phyloP scores from a whole-genome alignment of 768 basidiomycete genomes.

The Hygrophorus russula region DNA sequence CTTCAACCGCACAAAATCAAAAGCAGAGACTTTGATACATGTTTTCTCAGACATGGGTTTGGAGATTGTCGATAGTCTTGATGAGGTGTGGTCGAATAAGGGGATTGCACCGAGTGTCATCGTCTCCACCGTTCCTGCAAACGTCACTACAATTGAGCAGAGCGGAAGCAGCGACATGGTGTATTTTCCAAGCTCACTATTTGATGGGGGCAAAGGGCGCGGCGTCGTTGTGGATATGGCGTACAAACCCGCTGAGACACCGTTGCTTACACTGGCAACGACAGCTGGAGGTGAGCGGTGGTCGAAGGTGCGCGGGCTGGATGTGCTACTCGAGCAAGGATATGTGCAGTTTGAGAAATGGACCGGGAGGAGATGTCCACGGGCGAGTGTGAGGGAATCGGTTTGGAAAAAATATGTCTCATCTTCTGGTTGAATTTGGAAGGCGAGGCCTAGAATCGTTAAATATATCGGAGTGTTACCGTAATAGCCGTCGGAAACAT shows the following conservation, averaged over 20 bases:
- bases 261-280: conserved; percentile 62
- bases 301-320: conserved; percentile 67
- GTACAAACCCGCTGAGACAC: conserved; percentile 81
- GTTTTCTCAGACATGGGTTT: conserved; percentile 61
- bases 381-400: conserved; percentile 27
- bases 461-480: too few relatives aligned
- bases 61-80: conserved; percentile 35
- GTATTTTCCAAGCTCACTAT: conserved; percentile 44
- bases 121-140: conserved; percentile 81
- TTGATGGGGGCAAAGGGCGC: conserved; percentile 27
- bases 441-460: too few relatives aligned
- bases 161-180: conserved; percentile 22
- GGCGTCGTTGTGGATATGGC: conserved; percentile 84
- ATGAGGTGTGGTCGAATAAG: conserved; percentile 33
- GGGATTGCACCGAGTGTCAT: conserved; percentile 55
- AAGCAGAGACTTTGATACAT: conserved; percentile 57
- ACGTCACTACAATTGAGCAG: conserved; percentile 32
- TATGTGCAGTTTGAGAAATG: conserved; percentile 76
- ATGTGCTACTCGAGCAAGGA: conserved; percentile 83
- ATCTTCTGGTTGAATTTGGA: too few relatives aligned
- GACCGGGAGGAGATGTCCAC: conserved; percentile 61
- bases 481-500: too few relatives aligned
- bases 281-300: conserved; percentile 35
- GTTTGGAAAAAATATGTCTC: conserved; percentile 25
- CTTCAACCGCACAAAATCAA: conserved; percentile 72